Conservation (phyloP, 2,329 filamentous ascomycete genomes). For the Phyllosticta paracitricarpa region DNA sequence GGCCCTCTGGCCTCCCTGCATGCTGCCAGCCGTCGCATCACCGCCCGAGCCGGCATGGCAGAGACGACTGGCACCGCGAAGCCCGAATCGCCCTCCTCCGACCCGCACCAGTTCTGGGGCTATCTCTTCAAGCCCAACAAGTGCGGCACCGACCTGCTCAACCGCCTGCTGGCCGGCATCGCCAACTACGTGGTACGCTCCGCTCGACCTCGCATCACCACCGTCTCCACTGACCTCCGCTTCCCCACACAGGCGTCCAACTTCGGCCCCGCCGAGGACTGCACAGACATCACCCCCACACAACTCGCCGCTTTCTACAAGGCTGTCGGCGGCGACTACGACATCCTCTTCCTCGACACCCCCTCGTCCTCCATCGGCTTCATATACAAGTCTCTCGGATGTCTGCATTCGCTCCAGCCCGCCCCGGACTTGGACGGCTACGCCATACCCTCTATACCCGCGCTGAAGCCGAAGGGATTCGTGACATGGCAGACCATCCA, state of each 20-base stretch:
- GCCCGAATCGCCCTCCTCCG: conserved; percentile 24
- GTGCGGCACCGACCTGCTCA: conserved; percentile 37
- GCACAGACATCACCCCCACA: conserved; percentile 37
- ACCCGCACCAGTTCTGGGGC: conserved; percentile 42
- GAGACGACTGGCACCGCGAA: conserved; percentile 11
- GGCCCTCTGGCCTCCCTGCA: background rate
- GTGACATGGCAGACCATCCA: conserved; percentile 92
- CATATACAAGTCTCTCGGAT: conserved; percentile 86
- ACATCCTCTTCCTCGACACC: conserved; percentile 64
- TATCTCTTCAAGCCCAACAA: conserved; percentile 43
- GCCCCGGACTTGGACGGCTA: conserved; percentile 55
- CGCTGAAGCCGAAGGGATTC: conserved; percentile 74
- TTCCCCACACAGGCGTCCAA: conserved; percentile 24
- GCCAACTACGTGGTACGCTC: conserved; percentile 34
- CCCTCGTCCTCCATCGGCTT: conserved; percentile 69
- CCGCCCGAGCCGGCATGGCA: conserved; percentile 8
- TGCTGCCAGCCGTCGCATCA: conserved; percentile 12
- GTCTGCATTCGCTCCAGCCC: conserved; percentile 77
- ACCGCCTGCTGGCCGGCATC: conserved; percentile 36
- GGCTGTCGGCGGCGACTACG: conserved; percentile 36
- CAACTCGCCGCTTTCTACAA: conserved; percentile 42
- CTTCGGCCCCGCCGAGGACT: conserved; percentile 34
- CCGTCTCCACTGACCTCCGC: background rate
- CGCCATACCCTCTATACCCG: conserved; percentile 65
- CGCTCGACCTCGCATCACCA: background rate